These are phyloP conservation scores for Exidia glandulosa DNA, from an alignment of 768 basidiomycete species.

Conservation along the genomic window DNA sequence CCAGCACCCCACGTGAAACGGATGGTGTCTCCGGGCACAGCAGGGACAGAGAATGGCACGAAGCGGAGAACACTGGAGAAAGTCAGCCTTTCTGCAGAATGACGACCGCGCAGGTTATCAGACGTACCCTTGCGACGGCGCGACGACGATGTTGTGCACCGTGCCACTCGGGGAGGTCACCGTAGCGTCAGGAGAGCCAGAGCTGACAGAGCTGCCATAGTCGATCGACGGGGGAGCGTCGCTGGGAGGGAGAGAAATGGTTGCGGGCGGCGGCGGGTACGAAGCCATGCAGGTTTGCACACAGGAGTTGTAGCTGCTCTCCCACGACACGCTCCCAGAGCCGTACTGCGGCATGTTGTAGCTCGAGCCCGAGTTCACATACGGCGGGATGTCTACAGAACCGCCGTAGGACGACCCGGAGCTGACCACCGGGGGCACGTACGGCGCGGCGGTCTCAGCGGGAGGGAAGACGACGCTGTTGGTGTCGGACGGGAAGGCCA, in stretches of 20 bases:
- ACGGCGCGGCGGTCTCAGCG: neutral
- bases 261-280: constrained; percentile 11
- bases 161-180: constrained; percentile 23
- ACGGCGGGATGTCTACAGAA: too few relatives aligned
- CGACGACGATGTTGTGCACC: constrained; percentile 69
- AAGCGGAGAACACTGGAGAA: constrained; percentile 47
- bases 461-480: neutral
- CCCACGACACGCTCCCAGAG: constrained; percentile 2
- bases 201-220: constrained; percentile 12
- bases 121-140: constrained; percentile 51
- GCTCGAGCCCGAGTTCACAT: neutral
- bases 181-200: constrained; percentile 8
- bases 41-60: constrained; percentile 60
- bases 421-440: neutral
- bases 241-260: neutral
- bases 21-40: constrained; percentile 59
- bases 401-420: constrained; percentile 4
- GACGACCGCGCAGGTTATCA: neutral
- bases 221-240: constrained; percentile 9
- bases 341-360: constrained; percentile 5
- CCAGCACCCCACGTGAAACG: constrained; percentile 68
- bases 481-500: neutral
- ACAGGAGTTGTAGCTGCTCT: neutral
- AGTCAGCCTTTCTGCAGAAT: neutral
- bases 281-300: constrained; percentile 4